Evolutionary conservation across 305 asterid species (phyloP), one percentile per base, ranked within the genome.

Genomic region (Caryopteris hybrid): DNA sequence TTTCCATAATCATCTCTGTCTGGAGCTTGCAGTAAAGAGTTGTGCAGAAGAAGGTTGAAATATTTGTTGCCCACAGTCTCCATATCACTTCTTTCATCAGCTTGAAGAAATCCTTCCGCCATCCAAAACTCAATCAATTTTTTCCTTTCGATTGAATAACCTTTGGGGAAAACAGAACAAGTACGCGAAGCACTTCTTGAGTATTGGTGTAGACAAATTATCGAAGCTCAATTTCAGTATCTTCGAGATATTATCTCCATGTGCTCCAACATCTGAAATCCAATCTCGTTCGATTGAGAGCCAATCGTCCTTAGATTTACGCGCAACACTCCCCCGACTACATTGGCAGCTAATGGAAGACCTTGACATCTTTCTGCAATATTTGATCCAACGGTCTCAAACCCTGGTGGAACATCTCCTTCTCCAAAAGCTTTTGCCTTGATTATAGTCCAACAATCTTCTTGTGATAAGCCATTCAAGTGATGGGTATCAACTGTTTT

Each of bases 151-250:
- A 80, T 68, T 3, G 2, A 12, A n/a, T 0, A 17, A 36, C 79
- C 81, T 41, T 65, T 74, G 6, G 36, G 46, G 11, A 75, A 78
- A 33, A 83, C 21, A 1, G 81, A 77, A 36, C 79, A 77, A 21
- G 31, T 69, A 83, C 5, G 81, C 83, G 45, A 83, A 80, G n/a
- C 85, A 80, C 48, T 74, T 78, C 1, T 3, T 61, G 10, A 61
- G 54, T 3, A 18, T 13, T 14, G 52, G 55, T 0, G 25, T 13
- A 13, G 23, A 2, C 42, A 66, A 23, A 23, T 61, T 3, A 42
- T 42, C 39, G 9, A 22, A 42, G 39, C 66, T 61, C 39, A 61
- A 14, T 51, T 27, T 52, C 12, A 66, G 21, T 4, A 52, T 6
- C 6, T 51, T 51, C 27, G 16, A 3, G 23, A 66, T 21, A 22